A percentile compares a stretch with the other conserved stretches of the same genome.
Evolutionary conservation across 2,329 filamentous ascomycete genomes (phyloP).

Genomic region (Ramularia collo-cygni): DNA sequence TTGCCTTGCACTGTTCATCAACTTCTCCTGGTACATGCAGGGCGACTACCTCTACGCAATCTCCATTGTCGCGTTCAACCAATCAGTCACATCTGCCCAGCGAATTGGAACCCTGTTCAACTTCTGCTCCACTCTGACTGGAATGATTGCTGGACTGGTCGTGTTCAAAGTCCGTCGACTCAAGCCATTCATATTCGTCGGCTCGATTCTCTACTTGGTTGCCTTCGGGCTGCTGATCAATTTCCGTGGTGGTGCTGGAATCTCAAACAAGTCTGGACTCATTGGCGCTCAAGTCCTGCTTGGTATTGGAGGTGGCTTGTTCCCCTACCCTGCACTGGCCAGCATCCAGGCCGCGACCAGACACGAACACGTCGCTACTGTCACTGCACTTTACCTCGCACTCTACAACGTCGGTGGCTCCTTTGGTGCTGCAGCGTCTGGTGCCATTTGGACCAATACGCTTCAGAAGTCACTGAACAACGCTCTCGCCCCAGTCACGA

Average conservation of each 20-base stretch:
- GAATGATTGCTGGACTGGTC: conserved; percentile 50
- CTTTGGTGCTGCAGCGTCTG: conserved; percentile 51
- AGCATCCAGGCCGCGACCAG: conserved; percentile 46
- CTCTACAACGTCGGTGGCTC: conserved; percentile 55
- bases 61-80: conserved; percentile 55
- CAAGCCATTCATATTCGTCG: conserved; percentile 57
- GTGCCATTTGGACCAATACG: conserved; percentile 50
- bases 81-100: conserved; percentile 50
- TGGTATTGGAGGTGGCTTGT: conserved; percentile 58
- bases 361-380: conserved; percentile 54
- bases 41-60: conserved; percentile 59
- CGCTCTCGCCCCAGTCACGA: conserved; percentile 21
- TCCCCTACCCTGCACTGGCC: conserved; percentile 47
- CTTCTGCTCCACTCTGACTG: conserved; percentile 51
- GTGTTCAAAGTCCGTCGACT: conserved; percentile 53
- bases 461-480: conserved; percentile 42
- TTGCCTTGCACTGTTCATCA: conserved; percentile 51
- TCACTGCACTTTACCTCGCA: conserved; percentile 53
- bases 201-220: conserved; percentile 56
- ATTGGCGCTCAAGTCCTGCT: conserved; percentile 58
- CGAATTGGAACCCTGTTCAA: conserved; percentile 56
- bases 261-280: conserved; percentile 47
- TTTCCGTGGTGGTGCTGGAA: conserved; percentile 49
- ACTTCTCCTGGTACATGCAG: conserved; percentile 57
- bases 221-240: conserved; percentile 59